Conservation (phyloP, 345 rosid species). For the Salix udensis region DNA sequence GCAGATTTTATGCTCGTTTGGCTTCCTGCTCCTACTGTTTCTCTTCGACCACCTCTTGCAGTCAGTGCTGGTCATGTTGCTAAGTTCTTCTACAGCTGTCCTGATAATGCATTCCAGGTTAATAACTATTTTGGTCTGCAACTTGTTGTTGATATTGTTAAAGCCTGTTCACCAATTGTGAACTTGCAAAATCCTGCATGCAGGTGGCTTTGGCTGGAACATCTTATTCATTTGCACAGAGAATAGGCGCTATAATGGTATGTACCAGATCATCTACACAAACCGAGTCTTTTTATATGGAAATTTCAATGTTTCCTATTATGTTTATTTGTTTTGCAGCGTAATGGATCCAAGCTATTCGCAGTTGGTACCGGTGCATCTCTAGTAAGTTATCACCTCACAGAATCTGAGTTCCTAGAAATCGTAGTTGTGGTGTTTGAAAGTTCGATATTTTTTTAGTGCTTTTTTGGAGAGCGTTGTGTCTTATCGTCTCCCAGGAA, state of each 20-base stretch:
- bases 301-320: background rate
- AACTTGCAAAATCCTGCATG: slow-evolving; percentile 14
- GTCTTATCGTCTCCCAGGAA: background rate
- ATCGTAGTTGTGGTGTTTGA: background rate
- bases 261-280: background rate
- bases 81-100: slow-evolving; percentile 85
- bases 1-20: slow-evolving; percentile 98
- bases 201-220: slow-evolving; percentile 89
- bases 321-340: slow-evolving; percentile 47
- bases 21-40: slow-evolving; percentile 94
- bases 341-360: slow-evolving; percentile 83
- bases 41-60: slow-evolving; percentile 74
- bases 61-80: slow-evolving; percentile 63
- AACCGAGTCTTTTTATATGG: background rate
- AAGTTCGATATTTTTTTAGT: background rate
- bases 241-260: slow-evolving; percentile 83
- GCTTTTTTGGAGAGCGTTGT: background rate
- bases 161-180: background rate
- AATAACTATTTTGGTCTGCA: background rate
- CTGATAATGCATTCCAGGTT: slow-evolving; percentile 99
- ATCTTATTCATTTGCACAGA: slow-evolving; percentile 72
- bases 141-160: background rate
- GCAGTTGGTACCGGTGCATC: slow-evolving; percentile 93
- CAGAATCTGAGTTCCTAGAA: background rate
- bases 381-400: slow-evolving; percentile 42